Conservation (phyloP, 306 rosid genomes). For the Glycine tomentella region DNA sequence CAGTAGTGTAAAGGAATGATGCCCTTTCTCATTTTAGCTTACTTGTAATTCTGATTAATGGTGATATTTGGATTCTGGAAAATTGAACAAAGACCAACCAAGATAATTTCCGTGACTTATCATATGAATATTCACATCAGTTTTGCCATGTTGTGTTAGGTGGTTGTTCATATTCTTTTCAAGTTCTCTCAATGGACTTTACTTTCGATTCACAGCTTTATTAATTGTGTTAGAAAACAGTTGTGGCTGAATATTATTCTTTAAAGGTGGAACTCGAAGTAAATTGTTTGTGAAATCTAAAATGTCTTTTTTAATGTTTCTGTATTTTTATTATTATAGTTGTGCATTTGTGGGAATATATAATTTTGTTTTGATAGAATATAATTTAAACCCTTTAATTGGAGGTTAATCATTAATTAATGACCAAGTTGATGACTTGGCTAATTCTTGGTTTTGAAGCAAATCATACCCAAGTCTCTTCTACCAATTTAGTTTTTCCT, state of each 20-base stretch:
- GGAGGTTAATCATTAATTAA: background rate
- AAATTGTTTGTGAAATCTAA: background rate
- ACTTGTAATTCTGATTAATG: constrained; percentile 28
- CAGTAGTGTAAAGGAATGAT: constrained; percentile 10
- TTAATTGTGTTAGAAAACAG: constrained; percentile 1
- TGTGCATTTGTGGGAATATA: constrained; percentile 15
- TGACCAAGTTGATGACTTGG: background rate
- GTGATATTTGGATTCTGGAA: background rate
- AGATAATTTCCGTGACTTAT: background rate
- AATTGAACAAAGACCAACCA: constrained; percentile 20
- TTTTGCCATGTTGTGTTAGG: constrained; percentile 1
- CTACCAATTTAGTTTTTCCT: constrained; percentile 32
- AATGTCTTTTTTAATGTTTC: background rate
- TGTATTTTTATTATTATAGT: background rate
- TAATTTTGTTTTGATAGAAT: background rate
- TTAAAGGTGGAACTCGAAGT: background rate
- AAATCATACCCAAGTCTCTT: constrained; percentile 5
- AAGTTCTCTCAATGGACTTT: constrained; percentile 22
- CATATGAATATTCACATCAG: background rate
- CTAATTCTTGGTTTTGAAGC: constrained; percentile 31
- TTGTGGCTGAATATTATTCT: background rate
- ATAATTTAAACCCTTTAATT: background rate
- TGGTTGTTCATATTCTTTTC: constrained; percentile 8
- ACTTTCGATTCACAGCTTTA: background rate
- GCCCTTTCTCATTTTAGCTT: constrained; percentile 6